These are phyloP conservation scores for Dryas drummondii DNA, from an alignment of 306 rosid species.

Conservation along the genomic window DNA sequence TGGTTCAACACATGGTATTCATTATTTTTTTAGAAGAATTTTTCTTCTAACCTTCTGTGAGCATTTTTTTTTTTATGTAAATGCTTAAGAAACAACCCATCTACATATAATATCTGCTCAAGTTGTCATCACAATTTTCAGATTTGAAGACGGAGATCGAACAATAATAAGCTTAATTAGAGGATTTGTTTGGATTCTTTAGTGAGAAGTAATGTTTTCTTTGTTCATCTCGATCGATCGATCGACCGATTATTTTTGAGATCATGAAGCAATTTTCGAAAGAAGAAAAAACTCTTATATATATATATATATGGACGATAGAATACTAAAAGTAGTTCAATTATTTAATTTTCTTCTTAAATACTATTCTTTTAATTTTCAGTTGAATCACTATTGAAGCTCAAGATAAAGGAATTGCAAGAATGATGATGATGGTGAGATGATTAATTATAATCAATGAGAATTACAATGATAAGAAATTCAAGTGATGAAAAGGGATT, in stretches of 20 bases:
- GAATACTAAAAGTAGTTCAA: no score
- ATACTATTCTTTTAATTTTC: background rate
- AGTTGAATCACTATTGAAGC: slow-evolving; percentile 11
- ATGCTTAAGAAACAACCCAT: background rate
- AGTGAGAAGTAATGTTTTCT: background rate
- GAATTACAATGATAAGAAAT: slow-evolving; percentile 44
- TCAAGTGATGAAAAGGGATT: slow-evolving; percentile 50
- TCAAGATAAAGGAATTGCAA: slow-evolving; percentile 13
- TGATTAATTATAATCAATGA: slow-evolving; percentile 7
- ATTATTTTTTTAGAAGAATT: background rate
- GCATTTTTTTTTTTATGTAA: background rate
- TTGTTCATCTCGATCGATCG: background rate
- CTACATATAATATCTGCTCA: background rate
- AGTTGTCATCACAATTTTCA: background rate
- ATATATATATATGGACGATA: no score
- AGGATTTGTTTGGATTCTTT: background rate
- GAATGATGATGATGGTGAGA: background rate
- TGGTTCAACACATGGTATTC: background rate
- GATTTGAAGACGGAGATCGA: background rate
- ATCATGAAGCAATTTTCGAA: background rate
- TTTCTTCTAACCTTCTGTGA: background rate
- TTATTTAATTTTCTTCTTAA: background rate
- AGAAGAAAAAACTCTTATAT: background rate
- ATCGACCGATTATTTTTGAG: background rate
- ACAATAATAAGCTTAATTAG: background rate